Evolutionary conservation across 2,329 filamentous ascomycete genomes (phyloP).

Genomic region (Aureobasidium sp.): DNA sequence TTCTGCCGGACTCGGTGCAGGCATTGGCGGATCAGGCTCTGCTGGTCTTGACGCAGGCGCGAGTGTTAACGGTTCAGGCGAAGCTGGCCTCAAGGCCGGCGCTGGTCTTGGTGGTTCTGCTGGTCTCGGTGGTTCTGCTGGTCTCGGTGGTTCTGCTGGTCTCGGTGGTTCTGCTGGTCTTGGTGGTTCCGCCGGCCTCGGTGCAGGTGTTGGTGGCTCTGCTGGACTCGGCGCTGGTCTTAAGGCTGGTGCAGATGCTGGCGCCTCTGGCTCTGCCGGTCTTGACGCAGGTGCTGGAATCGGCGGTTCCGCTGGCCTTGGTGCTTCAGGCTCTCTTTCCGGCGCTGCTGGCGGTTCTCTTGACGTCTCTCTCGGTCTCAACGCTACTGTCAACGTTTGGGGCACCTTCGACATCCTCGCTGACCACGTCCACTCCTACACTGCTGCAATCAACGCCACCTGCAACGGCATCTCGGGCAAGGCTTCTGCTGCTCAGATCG

Average conservation of each 20-base stretch:
- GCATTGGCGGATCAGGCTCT: background rate
- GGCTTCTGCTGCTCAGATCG: background rate
- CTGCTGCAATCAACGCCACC: conserved; percentile 2
- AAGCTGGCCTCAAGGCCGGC: background rate
- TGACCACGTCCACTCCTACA: conserved; percentile 4
- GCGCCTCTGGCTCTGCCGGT: background rate
- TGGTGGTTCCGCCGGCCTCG: conserved; percentile 13
- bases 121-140: conserved; percentile 16
- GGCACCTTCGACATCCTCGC: conserved; percentile 8
- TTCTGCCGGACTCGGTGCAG: conserved; percentile 25
- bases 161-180: conserved; percentile 24
- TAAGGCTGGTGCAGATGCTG: conserved; percentile 17
- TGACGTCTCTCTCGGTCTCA: background rate
- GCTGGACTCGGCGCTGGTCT: conserved; percentile 17
- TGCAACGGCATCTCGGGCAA: background rate
- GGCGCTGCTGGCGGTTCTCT: conserved; percentile 1
- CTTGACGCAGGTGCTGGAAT: background rate
- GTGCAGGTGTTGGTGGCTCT: background rate
- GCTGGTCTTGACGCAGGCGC: conserved; percentile 21
- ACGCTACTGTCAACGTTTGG: background rate
- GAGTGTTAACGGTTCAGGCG: conserved; percentile 22
- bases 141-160: conserved; percentile 10
- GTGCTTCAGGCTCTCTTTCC: background rate
- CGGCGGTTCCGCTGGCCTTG: background rate
- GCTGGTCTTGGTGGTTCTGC: conserved; percentile 32